A percentile compares a stretch with the other conserved stretches of the same genome.
phyloP scores from a whole-genome alignment of 139 green algal genomes.

The Asterochloris erici region DNA sequence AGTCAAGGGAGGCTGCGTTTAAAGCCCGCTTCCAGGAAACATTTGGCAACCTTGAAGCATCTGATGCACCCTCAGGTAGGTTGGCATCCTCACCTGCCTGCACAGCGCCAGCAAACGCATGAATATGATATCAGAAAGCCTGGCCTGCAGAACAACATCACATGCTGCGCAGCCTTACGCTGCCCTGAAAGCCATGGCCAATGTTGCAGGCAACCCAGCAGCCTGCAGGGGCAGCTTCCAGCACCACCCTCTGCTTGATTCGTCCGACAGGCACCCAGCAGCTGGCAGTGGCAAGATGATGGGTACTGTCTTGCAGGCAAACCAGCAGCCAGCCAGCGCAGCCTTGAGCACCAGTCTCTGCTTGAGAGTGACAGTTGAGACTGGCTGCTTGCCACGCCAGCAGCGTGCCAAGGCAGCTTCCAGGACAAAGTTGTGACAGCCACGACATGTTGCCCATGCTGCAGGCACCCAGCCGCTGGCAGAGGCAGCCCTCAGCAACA shows the following conservation, averaged over 20 bases:
- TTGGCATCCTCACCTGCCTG: neutral
- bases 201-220: too few relatives aligned
- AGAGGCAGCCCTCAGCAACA: constrained; percentile 81
- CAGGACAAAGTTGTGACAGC: neutral
- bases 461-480: constrained; percentile 35
- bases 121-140: too few relatives aligned
- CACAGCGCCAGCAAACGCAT: too few relatives aligned
- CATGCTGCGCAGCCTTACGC: too few relatives aligned
- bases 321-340: too few relatives aligned
- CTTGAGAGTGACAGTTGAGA: too few relatives aligned
- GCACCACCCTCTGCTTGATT: neutral
- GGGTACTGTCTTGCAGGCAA: neutral
- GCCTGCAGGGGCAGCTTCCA: too few relatives aligned
- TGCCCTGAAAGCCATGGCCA: too few relatives aligned
- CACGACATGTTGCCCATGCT: neutral
- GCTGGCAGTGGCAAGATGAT: neutral
- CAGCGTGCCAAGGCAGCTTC: neutral
- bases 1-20: constrained; percentile 36
- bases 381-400: too few relatives aligned
- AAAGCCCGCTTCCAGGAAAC: constrained; percentile 37
- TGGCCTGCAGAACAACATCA: too few relatives aligned
- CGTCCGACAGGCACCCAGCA: neutral
- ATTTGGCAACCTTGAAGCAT: constrained; percentile 16
- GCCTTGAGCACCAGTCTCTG: too few relatives aligned
- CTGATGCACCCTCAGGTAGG: constrained; percentile 1